Percentiles rank a stretch among this genome's conserved stretches.
These are phyloP conservation scores for Parietaria judaica DNA, from an alignment of 306 rosid genomes.

Conservation along the genomic window DNA sequence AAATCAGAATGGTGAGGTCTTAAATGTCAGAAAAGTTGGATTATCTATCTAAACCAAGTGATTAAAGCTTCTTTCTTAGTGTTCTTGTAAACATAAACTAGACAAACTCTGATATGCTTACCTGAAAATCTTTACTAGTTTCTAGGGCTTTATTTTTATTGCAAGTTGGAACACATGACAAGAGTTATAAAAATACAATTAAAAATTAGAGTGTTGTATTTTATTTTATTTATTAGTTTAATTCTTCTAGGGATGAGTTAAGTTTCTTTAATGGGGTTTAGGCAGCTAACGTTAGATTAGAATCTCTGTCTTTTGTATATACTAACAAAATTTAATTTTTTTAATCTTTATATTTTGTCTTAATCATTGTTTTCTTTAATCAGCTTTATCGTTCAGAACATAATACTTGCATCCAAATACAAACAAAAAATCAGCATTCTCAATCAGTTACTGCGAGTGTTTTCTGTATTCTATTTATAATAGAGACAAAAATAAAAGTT, in stretches of 20 bases:
- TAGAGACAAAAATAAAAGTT: too few species aligned
- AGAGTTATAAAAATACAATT: neutral
- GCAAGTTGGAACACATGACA: neutral
- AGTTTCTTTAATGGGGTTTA: conserved; percentile 4
- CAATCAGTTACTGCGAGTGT: too few species aligned
- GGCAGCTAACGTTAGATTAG: neutral
- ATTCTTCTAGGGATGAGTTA: conserved; percentile 16
- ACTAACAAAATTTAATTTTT: neutral
- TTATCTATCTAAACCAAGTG: neutral
- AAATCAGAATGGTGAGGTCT: neutral
- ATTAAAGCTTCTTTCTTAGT: conserved; percentile 5
- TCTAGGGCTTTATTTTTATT: neutral
- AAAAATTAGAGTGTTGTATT: neutral
- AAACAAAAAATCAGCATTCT: too few species aligned
- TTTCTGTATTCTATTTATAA: too few species aligned
- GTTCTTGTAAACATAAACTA: conserved; percentile 1
- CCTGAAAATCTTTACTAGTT: conserved; percentile 4
- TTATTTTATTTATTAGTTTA: neutral
- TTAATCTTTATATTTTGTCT: neutral
- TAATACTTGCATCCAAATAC: too few species aligned
- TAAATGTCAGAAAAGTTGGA: conserved; percentile 5
- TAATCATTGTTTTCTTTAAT: neutral
- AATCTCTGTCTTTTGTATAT: neutral
- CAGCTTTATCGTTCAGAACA: too few species aligned
- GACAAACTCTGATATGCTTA: conserved; percentile 12